phyloP scores from a whole-genome alignment of 768 basidiomycete species.

The Mycena venus region DNA sequence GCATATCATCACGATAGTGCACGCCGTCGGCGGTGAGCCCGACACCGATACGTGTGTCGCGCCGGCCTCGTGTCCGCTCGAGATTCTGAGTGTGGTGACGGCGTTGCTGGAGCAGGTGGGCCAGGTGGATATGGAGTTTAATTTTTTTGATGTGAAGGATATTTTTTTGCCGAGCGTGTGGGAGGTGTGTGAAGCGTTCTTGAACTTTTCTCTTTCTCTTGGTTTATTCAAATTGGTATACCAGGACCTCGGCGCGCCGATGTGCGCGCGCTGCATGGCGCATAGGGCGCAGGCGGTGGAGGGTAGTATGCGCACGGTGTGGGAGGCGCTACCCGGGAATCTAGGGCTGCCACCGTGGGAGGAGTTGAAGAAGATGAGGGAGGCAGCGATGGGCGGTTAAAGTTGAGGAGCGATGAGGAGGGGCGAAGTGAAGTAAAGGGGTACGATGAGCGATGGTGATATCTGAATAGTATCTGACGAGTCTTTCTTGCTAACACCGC shows the following conservation, averaged over 20 bases:
- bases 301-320: neutral
- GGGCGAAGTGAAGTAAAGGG: too few species aligned
- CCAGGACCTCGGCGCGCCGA: neutral
- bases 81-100: neutral
- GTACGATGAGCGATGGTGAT: too few species aligned
- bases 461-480: too few species aligned
- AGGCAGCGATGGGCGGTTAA: neutral
- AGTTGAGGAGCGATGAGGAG: too few species aligned
- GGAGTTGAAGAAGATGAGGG: neutral
- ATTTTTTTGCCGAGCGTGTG: slow-evolving; percentile 4
- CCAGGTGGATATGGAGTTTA: slow-evolving; percentile 7
- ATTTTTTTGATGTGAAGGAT: slow-evolving; percentile 20
- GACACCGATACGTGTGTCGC: neutral
- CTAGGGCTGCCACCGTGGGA: slow-evolving; percentile 16
- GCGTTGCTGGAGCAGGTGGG: slow-evolving; percentile 1
- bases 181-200: too few species aligned
- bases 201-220: too few species aligned
- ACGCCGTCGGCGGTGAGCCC: neutral
- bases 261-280: neutral
- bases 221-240: too few species aligned
- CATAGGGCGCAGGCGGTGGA: neutral
- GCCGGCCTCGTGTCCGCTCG: neutral
- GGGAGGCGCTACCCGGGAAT: neutral
- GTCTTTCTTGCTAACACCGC: too few species aligned
- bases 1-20: slow-evolving; percentile 3